A percentile compares a stretch with the other conserved stretches of the same genome.
phyloP scores from a whole-genome alignment of 1,284 basidiomycete species.

The Cryptococcus wingfieldii region DNA sequence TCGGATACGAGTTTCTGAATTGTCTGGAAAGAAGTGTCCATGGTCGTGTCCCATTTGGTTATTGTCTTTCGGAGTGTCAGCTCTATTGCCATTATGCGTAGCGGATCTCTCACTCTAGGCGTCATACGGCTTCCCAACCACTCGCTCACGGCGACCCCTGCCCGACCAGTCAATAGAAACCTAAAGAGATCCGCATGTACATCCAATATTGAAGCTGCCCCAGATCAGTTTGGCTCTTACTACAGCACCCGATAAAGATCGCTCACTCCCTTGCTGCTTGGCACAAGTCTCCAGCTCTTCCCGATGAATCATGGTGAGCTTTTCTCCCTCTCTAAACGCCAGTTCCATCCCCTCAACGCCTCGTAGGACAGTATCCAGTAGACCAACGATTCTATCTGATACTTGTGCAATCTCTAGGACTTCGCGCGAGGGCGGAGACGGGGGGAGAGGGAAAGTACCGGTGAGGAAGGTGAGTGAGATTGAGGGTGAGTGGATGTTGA shows the following conservation, averaged over 20 bases:
- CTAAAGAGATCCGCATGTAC: conserved; percentile 43
- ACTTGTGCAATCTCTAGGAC: conserved; percentile 23
- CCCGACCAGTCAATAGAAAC: conserved; percentile 38
- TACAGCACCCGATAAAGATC: neutral
- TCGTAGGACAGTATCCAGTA: conserved; percentile 31
- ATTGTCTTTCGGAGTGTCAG: conserved; percentile 25
- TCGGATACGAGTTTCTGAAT: conserved; percentile 34
- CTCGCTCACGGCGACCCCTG: conserved; percentile 34
- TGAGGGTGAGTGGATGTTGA: conserved; percentile 12
- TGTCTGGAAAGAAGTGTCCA: conserved; percentile 25
- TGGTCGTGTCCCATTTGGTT: conserved; percentile 39
- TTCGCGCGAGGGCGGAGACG: neutral
- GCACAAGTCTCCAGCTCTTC: conserved; percentile 44
- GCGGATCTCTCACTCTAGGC: conserved; percentile 26
- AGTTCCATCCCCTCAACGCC: conserved; percentile 30
- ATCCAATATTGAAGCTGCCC: conserved; percentile 25
- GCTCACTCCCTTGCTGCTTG: conserved; percentile 40
- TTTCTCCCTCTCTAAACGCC: conserved; percentile 35
- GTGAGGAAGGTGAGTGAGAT: conserved; percentile 23
- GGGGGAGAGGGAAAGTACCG: conserved; percentile 26
- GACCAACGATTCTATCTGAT: conserved; percentile 23
- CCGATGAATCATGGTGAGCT: conserved; percentile 43
- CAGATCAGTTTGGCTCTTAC: neutral
- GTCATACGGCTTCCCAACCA: conserved; percentile 45
- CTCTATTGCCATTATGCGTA: neutral